Base-by-base conservation (phyloP, 805 yeast species). In the Candida arabinofermentans region DNA sequence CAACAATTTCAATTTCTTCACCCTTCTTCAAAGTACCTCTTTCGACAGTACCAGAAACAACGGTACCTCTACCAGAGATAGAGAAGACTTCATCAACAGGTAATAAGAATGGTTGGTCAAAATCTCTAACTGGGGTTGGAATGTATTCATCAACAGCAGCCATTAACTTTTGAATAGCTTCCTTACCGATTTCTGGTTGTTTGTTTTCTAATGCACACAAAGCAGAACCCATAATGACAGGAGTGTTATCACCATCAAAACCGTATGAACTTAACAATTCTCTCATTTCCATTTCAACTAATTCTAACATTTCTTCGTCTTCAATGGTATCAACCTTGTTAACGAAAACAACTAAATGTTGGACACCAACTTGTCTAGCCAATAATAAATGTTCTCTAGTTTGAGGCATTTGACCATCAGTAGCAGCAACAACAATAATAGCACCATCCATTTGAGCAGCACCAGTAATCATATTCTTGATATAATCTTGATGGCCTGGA, bases 391-490 rank as follows among this genome's bases (percentile, higher is more conserved):
- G 99, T 75, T 93, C 99, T 76, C 98, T 87, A 57, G 99, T 93
- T 76, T 93, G 99, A 64, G 97, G 98, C 98, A 91, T 93, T 74
- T 89, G 96, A 63, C 99, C 99, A 64, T 93, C 99, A 44, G 96
- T 76, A 50, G 99, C 99, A 62, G 98, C 99, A 68, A 93, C 98
- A 49, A 91, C 98, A 72, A 91, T 91, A 59, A 91, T 90, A 55
- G 97, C 98, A 77, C 98, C 97, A 69, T 91, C 98, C 97, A 90
- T 90, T 70, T 91, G 96, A 59, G 98, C 96, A 60, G 98, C 97
- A 83, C 98, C 98, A 54, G 96, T 88, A 69, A 91, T 91, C 98
- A 91, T 91, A 72, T 91, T 91, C 77, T 91, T 91, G 72, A 91
- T 91, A 72, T 90, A 91, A 77, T 91, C 98, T 53, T 95, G 93